phyloP scores from a whole-genome alignment of 352 stramenopile species.

The Phytopythium montanum region DNA sequence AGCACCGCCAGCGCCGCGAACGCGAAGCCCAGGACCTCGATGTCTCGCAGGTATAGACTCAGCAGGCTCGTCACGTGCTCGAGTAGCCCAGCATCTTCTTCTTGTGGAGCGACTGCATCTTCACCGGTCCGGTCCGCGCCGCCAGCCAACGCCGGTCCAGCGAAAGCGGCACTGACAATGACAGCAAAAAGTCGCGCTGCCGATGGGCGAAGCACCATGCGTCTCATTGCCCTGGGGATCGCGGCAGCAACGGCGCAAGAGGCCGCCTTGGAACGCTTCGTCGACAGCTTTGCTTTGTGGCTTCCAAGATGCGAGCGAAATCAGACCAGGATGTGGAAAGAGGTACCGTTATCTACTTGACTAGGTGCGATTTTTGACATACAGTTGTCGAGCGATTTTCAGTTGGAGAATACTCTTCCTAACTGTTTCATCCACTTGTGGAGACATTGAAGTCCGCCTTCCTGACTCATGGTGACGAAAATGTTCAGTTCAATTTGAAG shows the following conservation, averaged over 20 bases:
- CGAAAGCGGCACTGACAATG: not conserved
- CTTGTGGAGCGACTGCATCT: not conserved
- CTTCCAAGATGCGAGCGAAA: too few relatives aligned
- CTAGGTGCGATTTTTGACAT: too few relatives aligned
- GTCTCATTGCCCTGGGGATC: not conserved
- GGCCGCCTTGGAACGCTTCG: not conserved
- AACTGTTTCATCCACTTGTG: too few relatives aligned
- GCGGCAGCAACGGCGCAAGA: not conserved
- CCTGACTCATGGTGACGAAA: too few relatives aligned
- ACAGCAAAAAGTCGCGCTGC: not conserved
- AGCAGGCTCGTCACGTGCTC: not conserved
- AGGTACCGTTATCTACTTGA: too few relatives aligned
- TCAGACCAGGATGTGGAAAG: too few relatives aligned
- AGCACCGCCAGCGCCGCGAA: slow-evolving; percentile 50
- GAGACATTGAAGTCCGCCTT: too few relatives aligned
- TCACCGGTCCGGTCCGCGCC: not conserved
- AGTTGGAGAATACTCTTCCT: too few relatives aligned
- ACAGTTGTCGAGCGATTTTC: too few relatives aligned
- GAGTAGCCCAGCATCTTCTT: not conserved
- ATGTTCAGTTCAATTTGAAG: not conserved
- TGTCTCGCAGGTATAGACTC: not conserved
- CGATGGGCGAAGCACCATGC: not conserved
- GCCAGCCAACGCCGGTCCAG: not conserved
- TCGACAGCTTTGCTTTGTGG: too few relatives aligned
- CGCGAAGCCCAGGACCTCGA: slow-evolving; percentile 23